Percentiles rank a stretch among this genome's conserved stretches.
Conservation (phyloP, 176 grass and related monocot genomes). For the Bonia amplexicaulis region DNA sequence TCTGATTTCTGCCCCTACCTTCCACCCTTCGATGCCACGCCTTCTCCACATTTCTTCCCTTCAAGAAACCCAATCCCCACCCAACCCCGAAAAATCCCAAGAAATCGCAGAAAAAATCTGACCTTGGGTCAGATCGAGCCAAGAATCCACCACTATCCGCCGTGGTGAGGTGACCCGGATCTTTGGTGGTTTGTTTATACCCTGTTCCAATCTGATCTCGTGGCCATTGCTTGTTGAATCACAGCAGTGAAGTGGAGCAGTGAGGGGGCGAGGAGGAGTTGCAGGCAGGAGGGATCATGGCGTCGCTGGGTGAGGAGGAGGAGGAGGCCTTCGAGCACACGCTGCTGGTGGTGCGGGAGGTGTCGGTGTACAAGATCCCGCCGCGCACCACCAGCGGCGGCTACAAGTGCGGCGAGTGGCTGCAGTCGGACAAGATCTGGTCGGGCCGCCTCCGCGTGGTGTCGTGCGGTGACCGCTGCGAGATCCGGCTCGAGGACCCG, state of each 20-base stretch:
- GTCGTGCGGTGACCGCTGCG: conserved; percentile 81
- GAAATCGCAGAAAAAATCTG: not conserved
- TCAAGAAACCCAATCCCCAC: conserved; percentile 41
- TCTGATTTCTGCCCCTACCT: conserved; percentile 32
- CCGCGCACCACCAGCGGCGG: conserved; percentile 84
- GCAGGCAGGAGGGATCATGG: conserved; percentile 22
- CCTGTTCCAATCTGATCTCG: not conserved
- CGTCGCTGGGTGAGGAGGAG: conserved; percentile 49
- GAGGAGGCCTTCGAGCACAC: conserved; percentile 98
- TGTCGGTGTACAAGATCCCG: conserved; percentile 93
- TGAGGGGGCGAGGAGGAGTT: not conserved
- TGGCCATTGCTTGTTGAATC: conserved; percentile 26
- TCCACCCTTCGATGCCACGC: conserved; percentile 42
- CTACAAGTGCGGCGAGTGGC: conserved; percentile 99
- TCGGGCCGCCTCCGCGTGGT: conserved; percentile 91
- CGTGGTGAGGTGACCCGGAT: conserved; percentile 25
- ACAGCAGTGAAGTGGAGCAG: not conserved
- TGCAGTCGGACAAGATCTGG: conserved; percentile 98
- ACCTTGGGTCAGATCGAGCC: conserved; percentile 12
- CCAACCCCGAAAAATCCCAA: conserved; percentile 1
- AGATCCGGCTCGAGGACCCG: conserved; percentile 94
- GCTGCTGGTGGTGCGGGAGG: conserved; percentile 92
- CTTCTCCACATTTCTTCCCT: conserved; percentile 28
- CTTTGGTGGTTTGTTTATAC: not conserved
- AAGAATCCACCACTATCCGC: not conserved